These are phyloP conservation scores for Myriosclerotinia scirpicola DNA, from an alignment of 2,329 filamentous ascomycete species.

Conservation along the genomic window DNA sequence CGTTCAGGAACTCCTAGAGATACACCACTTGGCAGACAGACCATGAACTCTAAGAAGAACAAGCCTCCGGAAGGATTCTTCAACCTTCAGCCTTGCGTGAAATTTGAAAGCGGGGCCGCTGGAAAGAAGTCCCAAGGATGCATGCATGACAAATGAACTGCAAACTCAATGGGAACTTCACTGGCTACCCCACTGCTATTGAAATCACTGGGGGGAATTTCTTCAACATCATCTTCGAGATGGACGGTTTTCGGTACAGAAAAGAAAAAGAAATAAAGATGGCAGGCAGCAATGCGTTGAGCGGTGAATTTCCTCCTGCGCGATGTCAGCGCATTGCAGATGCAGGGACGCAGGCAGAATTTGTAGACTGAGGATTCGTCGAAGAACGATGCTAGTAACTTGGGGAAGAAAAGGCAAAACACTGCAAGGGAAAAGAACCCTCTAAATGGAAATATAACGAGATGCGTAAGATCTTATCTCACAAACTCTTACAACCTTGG, in stretches of 20 bases:
- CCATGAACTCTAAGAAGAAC: neutral
- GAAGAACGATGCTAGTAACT: constrained; percentile 1
- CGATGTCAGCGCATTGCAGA: constrained; percentile 17
- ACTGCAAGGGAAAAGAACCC: neutral
- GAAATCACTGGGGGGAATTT: neutral
- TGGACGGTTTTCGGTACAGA: neutral
- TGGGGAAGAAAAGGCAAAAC: neutral
- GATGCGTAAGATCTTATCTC: constrained; percentile 2
- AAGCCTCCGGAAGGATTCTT: neutral
- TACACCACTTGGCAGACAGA: neutral
- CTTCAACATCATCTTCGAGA: neutral
- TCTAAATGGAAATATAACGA: neutral
- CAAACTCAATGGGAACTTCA: neutral
- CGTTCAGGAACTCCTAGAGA: neutral
- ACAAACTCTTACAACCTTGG: neutral
- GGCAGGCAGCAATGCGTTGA: neutral
- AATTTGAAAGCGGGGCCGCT: neutral
- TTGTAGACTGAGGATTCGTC: constrained; percentile 7
- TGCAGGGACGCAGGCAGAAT: neutral
- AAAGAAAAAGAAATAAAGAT: neutral
- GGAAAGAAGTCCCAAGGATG: neutral
- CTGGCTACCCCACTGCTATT: neutral
- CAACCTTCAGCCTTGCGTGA: constrained; percentile 5
- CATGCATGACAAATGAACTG: constrained; percentile 13
- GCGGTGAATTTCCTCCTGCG: neutral